Evolutionary conservation across 257 asterid species (phyloP).

Genomic region (Haberlea rhodopensis): DNA sequence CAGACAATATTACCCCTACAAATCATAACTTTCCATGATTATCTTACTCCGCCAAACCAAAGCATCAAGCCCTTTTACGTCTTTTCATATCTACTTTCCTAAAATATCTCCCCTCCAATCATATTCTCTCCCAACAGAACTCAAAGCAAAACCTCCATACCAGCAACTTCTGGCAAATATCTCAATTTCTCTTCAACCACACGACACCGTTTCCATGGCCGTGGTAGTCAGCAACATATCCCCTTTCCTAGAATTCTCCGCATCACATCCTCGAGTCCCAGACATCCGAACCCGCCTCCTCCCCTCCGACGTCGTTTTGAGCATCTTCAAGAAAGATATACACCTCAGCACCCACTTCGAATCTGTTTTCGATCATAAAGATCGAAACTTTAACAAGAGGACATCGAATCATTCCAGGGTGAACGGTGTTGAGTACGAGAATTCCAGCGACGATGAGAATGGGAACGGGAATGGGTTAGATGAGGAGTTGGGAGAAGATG

Average conservation of each 20-base stretch:
- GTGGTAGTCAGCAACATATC: conserved; percentile 59
- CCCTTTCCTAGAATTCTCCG: conserved; percentile 58
- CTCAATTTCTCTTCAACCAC: not conserved
- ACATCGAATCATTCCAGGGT: conserved; percentile 56
- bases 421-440: conserved; percentile 69
- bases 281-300: conserved; percentile 34
- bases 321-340: conserved; percentile 51
- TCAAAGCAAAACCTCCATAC: conserved; percentile 20
- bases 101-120: conserved; percentile 41
- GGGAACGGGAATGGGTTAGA: conserved; percentile 61
- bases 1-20: conserved; percentile 29
- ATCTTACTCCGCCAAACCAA: too few species aligned
- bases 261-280: conserved; percentile 44
- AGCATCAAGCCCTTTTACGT: conserved; percentile 32
- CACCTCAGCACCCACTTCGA: conserved; percentile 45
- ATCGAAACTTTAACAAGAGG: conserved; percentile 37
- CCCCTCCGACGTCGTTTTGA: conserved; percentile 47
- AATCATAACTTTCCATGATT: not conserved
- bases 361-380: conserved; percentile 50
- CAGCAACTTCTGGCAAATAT: conserved; percentile 7
- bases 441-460: conserved; percentile 78
- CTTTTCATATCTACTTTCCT: conserved; percentile 13
- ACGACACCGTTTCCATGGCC: conserved; percentile 57
- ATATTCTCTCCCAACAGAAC: conserved; percentile 13
- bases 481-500: conserved; percentile 50